These are phyloP conservation scores for Alternaria triticimaculans DNA, from an alignment of 2,329 filamentous ascomycete species.

Conservation along the genomic window DNA sequence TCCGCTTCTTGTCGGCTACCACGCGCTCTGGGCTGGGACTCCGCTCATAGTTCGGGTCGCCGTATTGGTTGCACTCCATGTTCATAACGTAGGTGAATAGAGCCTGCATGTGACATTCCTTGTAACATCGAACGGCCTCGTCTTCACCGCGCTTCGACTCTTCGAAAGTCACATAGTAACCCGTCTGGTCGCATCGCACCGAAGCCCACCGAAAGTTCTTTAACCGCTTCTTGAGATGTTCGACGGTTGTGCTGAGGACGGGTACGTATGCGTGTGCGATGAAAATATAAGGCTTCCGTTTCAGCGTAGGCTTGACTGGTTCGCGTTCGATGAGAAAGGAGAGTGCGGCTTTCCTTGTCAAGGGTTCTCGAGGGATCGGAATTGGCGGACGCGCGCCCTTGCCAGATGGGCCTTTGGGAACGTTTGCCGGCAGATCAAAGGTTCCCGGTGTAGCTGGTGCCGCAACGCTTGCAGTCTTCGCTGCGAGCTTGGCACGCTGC, in stretches of 20 bases:
- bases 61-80: conserved; percentile 81
- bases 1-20: conserved; percentile 59
- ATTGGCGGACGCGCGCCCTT: conserved; percentile 50
- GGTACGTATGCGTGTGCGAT: conserved; percentile 87
- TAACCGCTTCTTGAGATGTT: conserved; percentile 87
- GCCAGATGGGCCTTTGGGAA: conserved; percentile 82
- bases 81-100: conserved; percentile 93
- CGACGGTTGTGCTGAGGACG: conserved; percentile 81
- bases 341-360: conserved; percentile 54
- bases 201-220: conserved; percentile 83
- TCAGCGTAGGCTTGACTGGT: conserved; percentile 71
- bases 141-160: conserved; percentile 76
- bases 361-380: conserved; percentile 46
- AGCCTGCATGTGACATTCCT: conserved; percentile 77
- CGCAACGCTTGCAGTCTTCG: conserved; percentile 28
- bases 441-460: conserved; percentile 31
- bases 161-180: conserved; percentile 92
- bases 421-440: conserved; percentile 75
- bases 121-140: conserved; percentile 81
- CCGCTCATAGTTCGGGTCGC: conserved; percentile 67
- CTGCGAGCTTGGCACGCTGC: conserved; percentile 45
- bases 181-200: conserved; percentile 81
- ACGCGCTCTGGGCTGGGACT: conserved; percentile 61
- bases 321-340: conserved; percentile 66
- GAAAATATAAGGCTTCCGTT: conserved; percentile 86